phyloP scores from a whole-genome alignment of 2,329 filamentous ascomycete genomes.

The Phoma sp. region DNA sequence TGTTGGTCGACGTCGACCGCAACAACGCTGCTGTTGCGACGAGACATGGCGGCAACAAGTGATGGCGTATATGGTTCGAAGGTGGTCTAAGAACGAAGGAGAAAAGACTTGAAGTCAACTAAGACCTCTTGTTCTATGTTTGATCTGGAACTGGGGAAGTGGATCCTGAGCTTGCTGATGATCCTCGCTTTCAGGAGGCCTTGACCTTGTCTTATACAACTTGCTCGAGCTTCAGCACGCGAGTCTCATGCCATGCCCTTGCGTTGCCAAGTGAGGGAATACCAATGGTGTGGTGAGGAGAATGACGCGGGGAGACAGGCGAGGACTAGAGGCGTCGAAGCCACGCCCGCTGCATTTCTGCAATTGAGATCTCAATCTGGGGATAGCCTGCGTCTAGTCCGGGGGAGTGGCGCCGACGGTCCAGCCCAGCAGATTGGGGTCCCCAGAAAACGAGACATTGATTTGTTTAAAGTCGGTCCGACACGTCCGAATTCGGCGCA shows the following conservation, averaged over 20 bases:
- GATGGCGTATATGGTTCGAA: constrained; percentile 4
- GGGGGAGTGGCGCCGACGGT: constrained; percentile 28
- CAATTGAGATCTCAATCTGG: constrained; percentile 14
- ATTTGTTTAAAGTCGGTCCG: constrained; percentile 29
- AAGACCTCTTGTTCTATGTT: constrained; percentile 18
- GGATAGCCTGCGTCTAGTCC: constrained; percentile 23
- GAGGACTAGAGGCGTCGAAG: constrained; percentile 20
- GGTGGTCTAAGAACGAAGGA: neutral
- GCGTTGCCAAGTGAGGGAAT: constrained; percentile 26
- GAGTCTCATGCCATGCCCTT: constrained; percentile 18
- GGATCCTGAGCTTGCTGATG: constrained; percentile 24
- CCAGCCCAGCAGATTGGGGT: constrained; percentile 14
- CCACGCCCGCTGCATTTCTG: constrained; percentile 16
- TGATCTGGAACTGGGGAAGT: constrained; percentile 26
- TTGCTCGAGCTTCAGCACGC: constrained; percentile 17
- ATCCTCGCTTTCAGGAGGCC: constrained; percentile 18
- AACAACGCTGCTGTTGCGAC: constrained; percentile 43
- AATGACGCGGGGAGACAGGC: constrained; percentile 35
- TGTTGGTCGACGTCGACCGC: constrained; percentile 41
- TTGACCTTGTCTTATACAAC: constrained; percentile 31
- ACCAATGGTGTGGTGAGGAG: constrained; percentile 29
- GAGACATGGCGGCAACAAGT: constrained; percentile 42
- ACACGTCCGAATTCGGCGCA: neutral
- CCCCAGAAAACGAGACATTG: neutral
- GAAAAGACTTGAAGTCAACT: constrained; percentile 12